Conservation (phyloP, 192 early-diverging fungal genomes). For the Coemansia sp. region DNA sequence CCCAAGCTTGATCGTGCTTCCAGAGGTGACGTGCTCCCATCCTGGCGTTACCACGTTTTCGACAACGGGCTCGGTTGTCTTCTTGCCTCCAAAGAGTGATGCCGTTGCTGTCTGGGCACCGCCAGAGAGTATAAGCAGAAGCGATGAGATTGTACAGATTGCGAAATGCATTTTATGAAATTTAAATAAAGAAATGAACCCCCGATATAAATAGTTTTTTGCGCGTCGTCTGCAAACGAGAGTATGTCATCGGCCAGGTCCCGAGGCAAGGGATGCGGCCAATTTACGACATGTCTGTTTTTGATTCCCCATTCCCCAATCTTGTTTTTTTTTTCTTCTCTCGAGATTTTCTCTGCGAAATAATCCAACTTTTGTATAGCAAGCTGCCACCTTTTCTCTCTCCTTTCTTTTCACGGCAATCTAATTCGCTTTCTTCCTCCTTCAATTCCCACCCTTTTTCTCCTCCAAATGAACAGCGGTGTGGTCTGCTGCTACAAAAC, state of each 20-base stretch:
- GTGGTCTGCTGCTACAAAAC: conserved; percentile 38
- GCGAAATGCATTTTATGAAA: conserved; percentile 10
- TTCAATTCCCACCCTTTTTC: conserved; percentile 7
- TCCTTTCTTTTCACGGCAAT: conserved; percentile 4
- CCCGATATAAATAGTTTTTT: no score
- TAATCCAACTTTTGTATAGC: neutral
- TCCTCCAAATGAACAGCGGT: conserved; percentile 46
- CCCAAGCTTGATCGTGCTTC: conserved; percentile 44
- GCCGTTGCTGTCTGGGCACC: neutral
- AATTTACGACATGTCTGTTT: neutral
- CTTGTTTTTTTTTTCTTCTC: neutral
- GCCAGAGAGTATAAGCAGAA: neutral
- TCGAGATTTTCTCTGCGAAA: neutral
- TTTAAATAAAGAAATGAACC: no score
- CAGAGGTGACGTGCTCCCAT: conserved; percentile 39
- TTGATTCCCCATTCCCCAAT: no score
- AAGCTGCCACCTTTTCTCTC: neutral
- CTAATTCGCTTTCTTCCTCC: conserved; percentile 6
- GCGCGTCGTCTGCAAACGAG: no score
- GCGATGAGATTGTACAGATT: neutral
- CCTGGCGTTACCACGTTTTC: conserved; percentile 8
- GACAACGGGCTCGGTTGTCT: neutral
- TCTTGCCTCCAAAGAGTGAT: conserved; percentile 15
- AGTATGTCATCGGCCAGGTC: no score
- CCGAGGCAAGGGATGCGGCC: no score